Conservation (phyloP, 2,329 filamentous ascomycete genomes). For the Pseudogymnoascus sp. region DNA sequence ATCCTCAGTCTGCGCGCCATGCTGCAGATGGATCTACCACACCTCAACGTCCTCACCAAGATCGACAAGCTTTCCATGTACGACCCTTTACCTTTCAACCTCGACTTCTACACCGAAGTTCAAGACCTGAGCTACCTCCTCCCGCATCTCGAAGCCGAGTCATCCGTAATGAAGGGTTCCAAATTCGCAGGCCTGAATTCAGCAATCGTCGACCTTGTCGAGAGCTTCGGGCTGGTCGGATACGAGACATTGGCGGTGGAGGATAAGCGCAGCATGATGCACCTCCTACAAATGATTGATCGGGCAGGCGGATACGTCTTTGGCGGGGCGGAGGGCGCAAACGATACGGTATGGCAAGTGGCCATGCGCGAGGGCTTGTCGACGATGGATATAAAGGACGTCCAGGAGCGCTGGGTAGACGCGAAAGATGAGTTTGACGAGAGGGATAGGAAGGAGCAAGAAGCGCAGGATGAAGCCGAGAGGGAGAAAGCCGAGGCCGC, state of each 20-base stretch:
- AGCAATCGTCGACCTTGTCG: slow-evolving; percentile 77
- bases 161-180: slow-evolving; percentile 55
- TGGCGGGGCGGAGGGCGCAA: slow-evolving; percentile 80
- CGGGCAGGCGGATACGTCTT: slow-evolving; percentile 90
- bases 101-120: slow-evolving; percentile 96
- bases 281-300: slow-evolving; percentile 79
- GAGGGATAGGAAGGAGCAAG: slow-evolving; percentile 64
- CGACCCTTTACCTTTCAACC: slow-evolving; percentile 81
- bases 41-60: slow-evolving; percentile 93
- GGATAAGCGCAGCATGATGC: slow-evolving; percentile 96
- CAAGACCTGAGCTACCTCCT: slow-evolving; percentile 83
- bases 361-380: slow-evolving; percentile 74
- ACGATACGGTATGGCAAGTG: slow-evolving; percentile 95
- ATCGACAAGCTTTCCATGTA: slow-evolving; percentile 90
- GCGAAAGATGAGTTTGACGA: slow-evolving; percentile 81
- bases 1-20: slow-evolving; percentile 90
- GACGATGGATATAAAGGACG: slow-evolving; percentile 73
- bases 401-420: slow-evolving; percentile 95
- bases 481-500: slow-evolving; percentile 29
- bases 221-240: slow-evolving; percentile 79
- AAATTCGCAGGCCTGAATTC: slow-evolving; percentile 83
- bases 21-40: slow-evolving; percentile 95
- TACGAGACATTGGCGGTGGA: slow-evolving; percentile 95
- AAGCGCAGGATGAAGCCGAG: slow-evolving; percentile 51
- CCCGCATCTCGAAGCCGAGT: slow-evolving; percentile 71